Base-by-base conservation (phyloP, 2,329 filamentous ascomycete species). In the Trichoderma endophyticum region DNA sequence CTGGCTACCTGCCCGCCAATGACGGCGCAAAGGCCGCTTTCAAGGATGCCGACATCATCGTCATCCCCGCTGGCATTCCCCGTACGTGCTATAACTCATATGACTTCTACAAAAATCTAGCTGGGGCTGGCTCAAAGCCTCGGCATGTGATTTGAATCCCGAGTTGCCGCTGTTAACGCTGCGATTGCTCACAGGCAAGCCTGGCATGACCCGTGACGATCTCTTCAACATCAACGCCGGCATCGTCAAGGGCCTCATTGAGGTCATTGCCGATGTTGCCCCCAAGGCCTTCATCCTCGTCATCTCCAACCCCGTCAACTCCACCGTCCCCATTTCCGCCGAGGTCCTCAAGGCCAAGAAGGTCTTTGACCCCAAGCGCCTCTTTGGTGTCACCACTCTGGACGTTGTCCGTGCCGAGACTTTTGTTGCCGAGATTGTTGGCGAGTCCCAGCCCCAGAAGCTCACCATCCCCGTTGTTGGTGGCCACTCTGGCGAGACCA, bases 261-360 rank as follows among this genome's bases (percentile, higher is more conserved):
- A 97, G 87, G 91, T 93, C 68, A 90, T 94, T 78, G 94, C 95
- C 78, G 91, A 98, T 82, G 90, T 92, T 80, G 91, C 91, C 82
- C 96, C 96, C 81, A 97, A 98, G 83, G 96, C 96, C 71, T 97
- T 92, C 86, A 90, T 97, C 82, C 91, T 98, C 76, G 91, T 99
- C 86, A 99, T 99, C 84, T 98, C 95, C 80, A 99, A 99, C 90
- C 96, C 96, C 73, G 96, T 99, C 84, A 99, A 99, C 91, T 97
- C 94, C 68, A 99, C 96, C 72, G 96, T 99, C 72, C 96, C 96
- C 75, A 98, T 99, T 80, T 93, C 96, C 75, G 96, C 95, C 77
- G 96, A 99, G 88, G 93, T 98, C 74, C 91, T 99, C 82, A 98
- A 98, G 90, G 87, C 89, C 78, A 94, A 94, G 82, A 91, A 91